phyloP scores from a whole-genome alignment of 176 grass and related monocot species.

The Cocos nucifera region DNA sequence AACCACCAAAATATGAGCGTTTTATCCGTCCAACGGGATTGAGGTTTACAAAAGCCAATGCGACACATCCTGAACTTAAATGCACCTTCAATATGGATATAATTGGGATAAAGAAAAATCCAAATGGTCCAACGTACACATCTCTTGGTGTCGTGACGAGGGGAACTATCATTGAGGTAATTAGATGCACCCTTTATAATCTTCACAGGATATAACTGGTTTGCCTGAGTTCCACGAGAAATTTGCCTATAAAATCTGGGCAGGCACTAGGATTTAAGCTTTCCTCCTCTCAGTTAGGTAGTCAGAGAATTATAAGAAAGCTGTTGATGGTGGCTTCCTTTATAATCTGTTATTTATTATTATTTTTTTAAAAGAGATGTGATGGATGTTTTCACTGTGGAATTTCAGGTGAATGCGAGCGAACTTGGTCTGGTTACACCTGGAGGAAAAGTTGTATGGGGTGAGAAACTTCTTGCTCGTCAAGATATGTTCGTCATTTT shows the following conservation, averaged over 20 bases:
- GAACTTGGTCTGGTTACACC: constrained; percentile 89
- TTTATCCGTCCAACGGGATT: constrained; percentile 75
- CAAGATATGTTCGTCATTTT: too few relatives aligned
- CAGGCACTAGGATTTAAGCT: too few relatives aligned
- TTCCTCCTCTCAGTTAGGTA: too few relatives aligned
- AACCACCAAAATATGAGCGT: constrained; percentile 79
- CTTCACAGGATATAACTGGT: too few relatives aligned
- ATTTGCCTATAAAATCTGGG: too few relatives aligned
- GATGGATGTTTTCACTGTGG: too few relatives aligned
- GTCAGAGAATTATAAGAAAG: too few relatives aligned
- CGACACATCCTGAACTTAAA: constrained; percentile 81
- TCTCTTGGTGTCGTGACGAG: constrained; percentile 83
- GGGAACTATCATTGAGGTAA: constrained; percentile 89
- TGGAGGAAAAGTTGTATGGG: constrained; percentile 94
- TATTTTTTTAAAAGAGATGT: not conserved
- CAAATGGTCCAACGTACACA: constrained; percentile 85
- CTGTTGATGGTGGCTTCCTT: too few relatives aligned
- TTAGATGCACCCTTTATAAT: too few relatives aligned
- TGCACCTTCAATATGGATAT: constrained; percentile 85
- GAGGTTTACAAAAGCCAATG: constrained; percentile 77
- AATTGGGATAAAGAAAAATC: constrained; percentile 92
- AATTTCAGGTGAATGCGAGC: constrained; percentile 67
- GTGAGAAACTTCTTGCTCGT: constrained; percentile 23
- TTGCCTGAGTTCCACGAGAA: too few relatives aligned
- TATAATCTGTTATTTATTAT: too few relatives aligned